A percentile compares a stretch with the other conserved stretches of the same genome.
phyloP scores from a whole-genome alignment of 495 filamentous ascomycete genomes.

The Aspergillus egyptiacus region DNA sequence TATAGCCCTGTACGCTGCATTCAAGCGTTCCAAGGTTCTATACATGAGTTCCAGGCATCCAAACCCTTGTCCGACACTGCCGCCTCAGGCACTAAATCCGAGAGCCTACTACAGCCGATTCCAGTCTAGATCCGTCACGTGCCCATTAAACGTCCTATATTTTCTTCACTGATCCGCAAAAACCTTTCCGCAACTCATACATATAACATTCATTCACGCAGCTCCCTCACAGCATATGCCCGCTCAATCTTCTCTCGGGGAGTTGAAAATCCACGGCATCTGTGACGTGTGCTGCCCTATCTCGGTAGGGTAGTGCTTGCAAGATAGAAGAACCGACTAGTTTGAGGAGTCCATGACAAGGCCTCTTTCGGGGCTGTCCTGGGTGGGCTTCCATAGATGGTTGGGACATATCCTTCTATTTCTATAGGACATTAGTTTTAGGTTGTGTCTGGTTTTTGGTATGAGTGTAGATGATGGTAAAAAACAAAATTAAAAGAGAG shows the following conservation, averaged over 20 bases:
- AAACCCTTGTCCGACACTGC: too few species aligned
- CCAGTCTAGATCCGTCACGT: not conserved
- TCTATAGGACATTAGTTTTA: not conserved
- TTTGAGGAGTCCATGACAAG: constrained; percentile 46
- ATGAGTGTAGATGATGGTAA: too few species aligned
- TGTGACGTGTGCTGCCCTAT: constrained; percentile 25
- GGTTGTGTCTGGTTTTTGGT: not conserved
- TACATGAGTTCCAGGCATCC: too few species aligned
- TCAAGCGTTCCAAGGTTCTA: too few species aligned
- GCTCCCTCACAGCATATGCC: constrained; percentile 30
- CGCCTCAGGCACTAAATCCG: not conserved
- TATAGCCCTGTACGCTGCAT: too few species aligned
- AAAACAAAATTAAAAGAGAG: too few species aligned
- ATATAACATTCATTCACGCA: constrained; percentile 31
- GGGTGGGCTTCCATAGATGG: constrained; percentile 47
- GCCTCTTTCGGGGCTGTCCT: constrained; percentile 14
- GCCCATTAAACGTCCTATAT: not conserved
- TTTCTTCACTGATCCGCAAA: not conserved
- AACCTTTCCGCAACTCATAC: not conserved
- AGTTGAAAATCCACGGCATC: constrained; percentile 22
- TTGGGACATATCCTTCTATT: constrained; percentile 34
- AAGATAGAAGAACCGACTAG: constrained; percentile 41
- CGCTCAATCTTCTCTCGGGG: too few species aligned
- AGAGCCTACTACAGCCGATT: not conserved
- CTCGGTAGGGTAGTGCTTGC: constrained; percentile 26